Percentiles rank a stretch among this genome's conserved stretches.
Conservation (phyloP, 306 rosid genomes). For the Sophora flavescens region DNA sequence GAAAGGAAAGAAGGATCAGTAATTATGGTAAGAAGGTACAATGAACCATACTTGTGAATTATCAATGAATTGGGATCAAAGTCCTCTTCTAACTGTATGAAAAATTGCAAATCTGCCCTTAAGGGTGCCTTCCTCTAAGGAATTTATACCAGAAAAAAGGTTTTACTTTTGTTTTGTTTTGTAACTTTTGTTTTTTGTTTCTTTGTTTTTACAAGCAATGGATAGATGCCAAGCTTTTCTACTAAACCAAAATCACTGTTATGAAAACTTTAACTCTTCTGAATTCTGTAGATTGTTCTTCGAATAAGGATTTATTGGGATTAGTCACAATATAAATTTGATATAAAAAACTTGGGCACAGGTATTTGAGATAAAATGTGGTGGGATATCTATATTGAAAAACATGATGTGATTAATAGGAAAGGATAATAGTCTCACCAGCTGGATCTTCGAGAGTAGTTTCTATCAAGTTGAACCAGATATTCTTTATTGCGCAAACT, state of each 20-base stretch:
- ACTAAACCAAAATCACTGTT: constrained; percentile 1
- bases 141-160: neutral
- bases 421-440: constrained; percentile 13
- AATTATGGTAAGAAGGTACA: neutral
- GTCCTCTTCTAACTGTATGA: neutral
- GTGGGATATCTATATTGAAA: constrained; percentile 23
- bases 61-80: constrained; percentile 30
- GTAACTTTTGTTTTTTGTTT: neutral
- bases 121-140: neutral
- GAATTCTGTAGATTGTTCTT: neutral
- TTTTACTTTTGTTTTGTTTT: neutral
- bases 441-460: constrained; percentile 33
- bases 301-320: neutral
- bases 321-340: neutral
- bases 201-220: neutral
- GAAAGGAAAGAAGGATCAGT: no score
- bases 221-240: constrained; percentile 26
- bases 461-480: constrained; percentile 33
- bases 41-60: constrained; percentile 25
- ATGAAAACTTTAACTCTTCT: constrained; percentile 6
- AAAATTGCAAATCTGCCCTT: constrained; percentile 29
- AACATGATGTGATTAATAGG: constrained; percentile 34
- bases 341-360: constrained; percentile 23
- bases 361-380: constrained; percentile 8
- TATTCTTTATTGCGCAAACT: constrained; percentile 15